Percentiles rank a stretch among this genome's conserved stretches.
Evolutionary conservation across 148 eudicot species (phyloP).

Genomic region (Vaccinium macrocarpon): DNA sequence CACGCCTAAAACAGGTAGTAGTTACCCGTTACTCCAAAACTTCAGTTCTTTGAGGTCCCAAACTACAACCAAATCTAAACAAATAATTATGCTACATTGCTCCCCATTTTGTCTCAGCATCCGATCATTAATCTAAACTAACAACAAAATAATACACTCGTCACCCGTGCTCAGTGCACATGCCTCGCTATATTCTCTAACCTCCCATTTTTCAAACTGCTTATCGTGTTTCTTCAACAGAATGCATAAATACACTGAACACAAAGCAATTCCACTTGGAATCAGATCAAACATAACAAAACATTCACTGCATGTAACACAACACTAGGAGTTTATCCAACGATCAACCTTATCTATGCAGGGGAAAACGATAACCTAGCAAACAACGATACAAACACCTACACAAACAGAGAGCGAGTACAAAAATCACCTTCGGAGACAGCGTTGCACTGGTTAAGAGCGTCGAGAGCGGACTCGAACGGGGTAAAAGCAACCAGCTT

Average conservation of each 20-base stretch:
- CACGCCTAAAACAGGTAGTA: not conserved
- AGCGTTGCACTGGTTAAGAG: slow-evolving; percentile 82
- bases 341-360: too few relatives aligned
- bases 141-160: not conserved
- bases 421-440: slow-evolving; percentile 70
- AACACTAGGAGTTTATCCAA: too few relatives aligned
- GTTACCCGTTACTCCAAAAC: not conserved
- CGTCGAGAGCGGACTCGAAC: slow-evolving; percentile 79
- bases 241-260: not conserved
- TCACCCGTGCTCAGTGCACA: not conserved
- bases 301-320: too few relatives aligned
- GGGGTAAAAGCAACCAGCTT: slow-evolving; percentile 75
- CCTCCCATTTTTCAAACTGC: not conserved
- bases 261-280: not conserved
- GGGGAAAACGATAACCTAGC: too few relatives aligned
- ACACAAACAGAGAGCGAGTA: too few relatives aligned
- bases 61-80: not conserved
- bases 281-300: not conserved
- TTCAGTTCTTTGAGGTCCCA: not conserved
- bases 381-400: not conserved
- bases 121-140: not conserved
- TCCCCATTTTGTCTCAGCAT: not conserved
- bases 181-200: not conserved
- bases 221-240: not conserved
- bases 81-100: too few relatives aligned